Evolutionary conservation across 1,284 basidiomycete genomes (phyloP), one percentile per base, ranked within the genome.

Genomic region (Mrakiaceae sp.): DNA sequence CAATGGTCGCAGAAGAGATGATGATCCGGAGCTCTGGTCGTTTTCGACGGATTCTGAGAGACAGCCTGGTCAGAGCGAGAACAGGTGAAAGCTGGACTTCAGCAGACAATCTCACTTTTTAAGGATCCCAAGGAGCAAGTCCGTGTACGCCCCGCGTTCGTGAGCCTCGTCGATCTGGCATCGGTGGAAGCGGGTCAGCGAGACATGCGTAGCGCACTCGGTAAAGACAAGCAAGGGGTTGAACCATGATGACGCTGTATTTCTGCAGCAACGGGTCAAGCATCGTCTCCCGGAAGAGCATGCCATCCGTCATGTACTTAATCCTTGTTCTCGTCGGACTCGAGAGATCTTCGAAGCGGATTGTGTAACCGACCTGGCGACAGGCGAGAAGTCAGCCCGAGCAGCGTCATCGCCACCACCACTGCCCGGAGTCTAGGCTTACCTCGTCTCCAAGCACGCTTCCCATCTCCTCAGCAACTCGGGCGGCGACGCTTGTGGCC

Each of bases 261-360:
- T 85, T 84, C 72, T 87, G 88, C 58, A 98, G 79, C 48, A 97
- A 76, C 27, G 89, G 90, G 72, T 97, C 91, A 50, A 90, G 80
- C 69, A 98, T 83, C 49, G 90, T 87, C 78, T 98, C 96, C 66
- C 95, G 85, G 71, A 99, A 92, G 42, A 99, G 83, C 83, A 97
- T 94, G 53, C 96, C 95, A 74, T 99, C 96, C 43, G 96, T 98
- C 83, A 98, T 83, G 77, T 98, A 98, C 65, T 93, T 84, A 73
- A 98, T 89, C n/a, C 89, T 81, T 0, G 95, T 98, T 59, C 83
- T 79, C 63, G 86, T 80, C 72, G 86, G 86, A 73, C 82, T 83
- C 71, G 87, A 88, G 55, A 93, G 83, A 72, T 98, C 94, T 75
- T 99, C 96, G 70, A 98, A 98, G 10, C 96, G 87, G 69, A 99